Conservation (phyloP, 495 filamentous ascomycete genomes). For the Podospora anserina region DNA sequence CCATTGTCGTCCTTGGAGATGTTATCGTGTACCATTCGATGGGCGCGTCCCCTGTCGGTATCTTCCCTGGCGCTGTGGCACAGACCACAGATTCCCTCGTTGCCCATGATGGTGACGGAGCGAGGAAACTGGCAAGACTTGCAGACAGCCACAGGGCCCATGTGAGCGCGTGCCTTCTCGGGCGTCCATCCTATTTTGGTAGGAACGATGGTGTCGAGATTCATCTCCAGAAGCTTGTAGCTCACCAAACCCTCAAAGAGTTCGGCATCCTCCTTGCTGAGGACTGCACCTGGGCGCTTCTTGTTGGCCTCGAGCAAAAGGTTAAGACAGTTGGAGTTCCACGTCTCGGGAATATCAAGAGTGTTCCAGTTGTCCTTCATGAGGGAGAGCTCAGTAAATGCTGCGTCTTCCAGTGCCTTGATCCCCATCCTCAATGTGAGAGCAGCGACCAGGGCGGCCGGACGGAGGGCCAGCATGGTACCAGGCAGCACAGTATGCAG, state of each 20-base stretch:
- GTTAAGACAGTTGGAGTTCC: constrained; percentile 42
- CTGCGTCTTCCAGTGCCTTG: constrained; percentile 34
- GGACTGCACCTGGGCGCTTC: constrained; percentile 30
- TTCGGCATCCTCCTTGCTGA: constrained; percentile 31
- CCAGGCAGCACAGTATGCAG: constrained; percentile 45
- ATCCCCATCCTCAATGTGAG: constrained; percentile 45
- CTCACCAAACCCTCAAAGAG: constrained; percentile 44
- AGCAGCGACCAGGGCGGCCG: constrained; percentile 45
- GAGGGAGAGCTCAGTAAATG: constrained; percentile 37
- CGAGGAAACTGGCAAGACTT: constrained; percentile 41
- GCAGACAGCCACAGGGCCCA: constrained; percentile 42
- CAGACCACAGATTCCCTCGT: constrained; percentile 36
- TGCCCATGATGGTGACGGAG: constrained; percentile 46
- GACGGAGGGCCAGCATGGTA: constrained; percentile 40
- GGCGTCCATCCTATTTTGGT: constrained; percentile 43
- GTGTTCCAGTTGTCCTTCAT: constrained; percentile 42
- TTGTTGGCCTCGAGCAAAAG: constrained; percentile 45
- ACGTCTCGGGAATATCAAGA: constrained; percentile 45
- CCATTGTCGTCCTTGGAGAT: constrained; percentile 32
- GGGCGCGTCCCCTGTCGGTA: constrained; percentile 8
- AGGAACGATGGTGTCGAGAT: constrained; percentile 37
- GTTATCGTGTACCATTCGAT: constrained; percentile 14
- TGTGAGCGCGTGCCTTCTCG: constrained; percentile 33
- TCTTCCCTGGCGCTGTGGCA: constrained; percentile 24
- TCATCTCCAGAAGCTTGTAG: constrained; percentile 47